A percentile compares a stretch with the other conserved stretches of the same genome.
Evolutionary conservation across 805 yeast genomes (phyloP).

Genomic region (Blastobotrys mokoenaii): DNA sequence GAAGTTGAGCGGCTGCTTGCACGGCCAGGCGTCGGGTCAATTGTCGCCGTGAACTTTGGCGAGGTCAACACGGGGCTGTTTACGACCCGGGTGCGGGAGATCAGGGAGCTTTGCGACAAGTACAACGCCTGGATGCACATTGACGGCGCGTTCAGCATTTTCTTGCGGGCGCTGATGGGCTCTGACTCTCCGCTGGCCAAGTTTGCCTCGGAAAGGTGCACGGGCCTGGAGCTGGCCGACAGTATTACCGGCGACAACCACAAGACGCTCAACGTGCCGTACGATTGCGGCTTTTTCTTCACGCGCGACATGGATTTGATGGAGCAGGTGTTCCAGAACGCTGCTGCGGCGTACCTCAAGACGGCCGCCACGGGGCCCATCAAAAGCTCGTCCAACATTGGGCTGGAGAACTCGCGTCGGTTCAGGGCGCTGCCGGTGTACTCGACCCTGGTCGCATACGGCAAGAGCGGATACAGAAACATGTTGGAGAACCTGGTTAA

Average conservation of each 20-base stretch:
- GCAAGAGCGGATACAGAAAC: conserved; percentile 13
- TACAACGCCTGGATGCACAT: conserved; percentile 21
- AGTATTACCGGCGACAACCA: conserved; percentile 20
- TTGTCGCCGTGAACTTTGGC: conserved; percentile 17
- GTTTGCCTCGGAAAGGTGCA: conserved; percentile 8
- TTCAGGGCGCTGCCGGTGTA: conserved; percentile 19
- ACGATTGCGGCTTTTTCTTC: conserved; percentile 19
- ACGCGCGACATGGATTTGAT: conserved; percentile 5
- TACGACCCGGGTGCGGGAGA: conserved; percentile 7
- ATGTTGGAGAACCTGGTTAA: conserved; percentile 12
- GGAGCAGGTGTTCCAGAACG: conserved; percentile 14
- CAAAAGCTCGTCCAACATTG: conserved; percentile 14
- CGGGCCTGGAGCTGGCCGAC: conserved; percentile 19
- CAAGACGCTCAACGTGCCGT: conserved; percentile 21
- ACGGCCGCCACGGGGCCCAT: neutral
- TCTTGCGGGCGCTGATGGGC: conserved; percentile 7
- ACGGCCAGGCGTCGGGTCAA: conserved; percentile 4
- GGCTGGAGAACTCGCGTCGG: conserved; percentile 19
- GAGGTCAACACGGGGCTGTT: conserved; percentile 21
- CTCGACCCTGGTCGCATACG: conserved; percentile 17
- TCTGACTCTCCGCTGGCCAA: conserved; percentile 1
- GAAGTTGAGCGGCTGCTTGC: conserved; percentile 9
- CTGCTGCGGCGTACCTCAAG: conserved; percentile 18
- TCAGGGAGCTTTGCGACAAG: conserved; percentile 15
- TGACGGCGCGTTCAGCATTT: conserved; percentile 22